Evolutionary conservation across 805 yeast species (phyloP).

Genomic region (Wickerhamomyces sydowiorum): DNA sequence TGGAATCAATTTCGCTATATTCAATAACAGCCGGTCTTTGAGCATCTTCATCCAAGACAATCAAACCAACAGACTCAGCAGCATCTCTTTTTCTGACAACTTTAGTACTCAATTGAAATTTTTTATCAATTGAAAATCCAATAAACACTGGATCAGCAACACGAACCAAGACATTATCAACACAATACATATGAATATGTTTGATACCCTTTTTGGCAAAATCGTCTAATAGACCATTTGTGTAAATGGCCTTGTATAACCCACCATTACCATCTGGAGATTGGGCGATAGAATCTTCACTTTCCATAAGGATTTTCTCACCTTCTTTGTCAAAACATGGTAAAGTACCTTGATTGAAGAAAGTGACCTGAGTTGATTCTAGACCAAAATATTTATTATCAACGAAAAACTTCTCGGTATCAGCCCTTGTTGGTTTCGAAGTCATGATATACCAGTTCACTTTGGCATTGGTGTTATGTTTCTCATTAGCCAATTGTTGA

Average conservation of each 20-base stretch:
- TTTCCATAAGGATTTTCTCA: constrained; percentile 56
- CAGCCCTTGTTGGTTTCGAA: constrained; percentile 73
- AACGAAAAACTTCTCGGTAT: constrained; percentile 68
- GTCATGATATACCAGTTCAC: constrained; percentile 95
- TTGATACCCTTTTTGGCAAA: constrained; percentile 62
- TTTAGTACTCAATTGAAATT: constrained; percentile 80
- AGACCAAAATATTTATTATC: constrained; percentile 70
- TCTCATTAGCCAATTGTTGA: constrained; percentile 44
- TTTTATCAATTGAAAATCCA: constrained; percentile 71
- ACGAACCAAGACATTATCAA: constrained; percentile 86
- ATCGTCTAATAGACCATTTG: constrained; percentile 62
- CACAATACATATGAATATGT: constrained; percentile 96
- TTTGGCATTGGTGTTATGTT: constrained; percentile 22
- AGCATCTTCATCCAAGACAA: constrained; percentile 56
- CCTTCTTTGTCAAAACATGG: constrained; percentile 84
- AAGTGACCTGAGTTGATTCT: constrained; percentile 48
- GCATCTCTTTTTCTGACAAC: constrained; percentile 92
- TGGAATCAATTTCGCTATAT: constrained; percentile 81
- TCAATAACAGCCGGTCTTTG: constrained; percentile 85
- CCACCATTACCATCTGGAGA: constrained; percentile 99
- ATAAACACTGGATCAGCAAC: constrained; percentile 86
- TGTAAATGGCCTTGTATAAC: constrained; percentile 73
- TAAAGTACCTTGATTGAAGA: constrained; percentile 92
- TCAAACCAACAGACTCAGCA: constrained; percentile 84
- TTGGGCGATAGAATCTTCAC: constrained; percentile 53